phyloP scores from a whole-genome alignment of 2,329 filamentous ascomycete genomes.

The Endoconidiophora laricicola region DNA sequence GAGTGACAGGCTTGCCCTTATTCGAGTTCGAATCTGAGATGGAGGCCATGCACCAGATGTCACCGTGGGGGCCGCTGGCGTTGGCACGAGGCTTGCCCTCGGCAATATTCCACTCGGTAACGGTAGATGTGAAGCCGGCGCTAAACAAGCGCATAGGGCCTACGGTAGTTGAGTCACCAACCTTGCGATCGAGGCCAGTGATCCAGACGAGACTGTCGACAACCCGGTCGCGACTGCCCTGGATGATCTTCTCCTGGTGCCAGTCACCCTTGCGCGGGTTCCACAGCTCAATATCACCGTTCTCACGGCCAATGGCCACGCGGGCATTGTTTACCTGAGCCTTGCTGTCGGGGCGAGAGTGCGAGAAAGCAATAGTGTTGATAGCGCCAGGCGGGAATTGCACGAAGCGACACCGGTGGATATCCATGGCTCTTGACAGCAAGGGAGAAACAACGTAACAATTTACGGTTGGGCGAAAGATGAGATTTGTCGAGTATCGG shows the following conservation, averaged over 20 bases:
- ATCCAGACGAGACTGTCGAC: slow-evolving; percentile 88
- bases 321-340: slow-evolving; percentile 42
- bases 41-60: slow-evolving; percentile 82
- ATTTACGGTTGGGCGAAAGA: neutral
- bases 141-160: slow-evolving; percentile 82
- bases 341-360: slow-evolving; percentile 37
- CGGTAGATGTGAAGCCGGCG: slow-evolving; percentile 78
- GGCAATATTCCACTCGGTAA: slow-evolving; percentile 89
- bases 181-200: slow-evolving; percentile 60
- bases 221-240: slow-evolving; percentile 68
- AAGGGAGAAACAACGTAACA: slow-evolving; percentile 9
- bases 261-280: slow-evolving; percentile 69
- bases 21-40: slow-evolving; percentile 14
- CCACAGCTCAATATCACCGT: slow-evolving; percentile 97
- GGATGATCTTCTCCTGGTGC: slow-evolving; percentile 78
- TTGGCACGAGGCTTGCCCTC: slow-evolving; percentile 63
- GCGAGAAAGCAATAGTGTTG: slow-evolving; percentile 87
- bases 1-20: slow-evolving; percentile 12
- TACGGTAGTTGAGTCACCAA: slow-evolving; percentile 33
- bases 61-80: slow-evolving; percentile 81
- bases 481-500: neutral
- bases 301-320: slow-evolving; percentile 77
- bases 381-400: slow-evolving; percentile 82
- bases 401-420: slow-evolving; percentile 93
- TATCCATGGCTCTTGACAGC: slow-evolving; percentile 54